Evolutionary conservation across 2,329 filamentous ascomycete species (phyloP).

Genomic region (Claviceps digitariae): DNA sequence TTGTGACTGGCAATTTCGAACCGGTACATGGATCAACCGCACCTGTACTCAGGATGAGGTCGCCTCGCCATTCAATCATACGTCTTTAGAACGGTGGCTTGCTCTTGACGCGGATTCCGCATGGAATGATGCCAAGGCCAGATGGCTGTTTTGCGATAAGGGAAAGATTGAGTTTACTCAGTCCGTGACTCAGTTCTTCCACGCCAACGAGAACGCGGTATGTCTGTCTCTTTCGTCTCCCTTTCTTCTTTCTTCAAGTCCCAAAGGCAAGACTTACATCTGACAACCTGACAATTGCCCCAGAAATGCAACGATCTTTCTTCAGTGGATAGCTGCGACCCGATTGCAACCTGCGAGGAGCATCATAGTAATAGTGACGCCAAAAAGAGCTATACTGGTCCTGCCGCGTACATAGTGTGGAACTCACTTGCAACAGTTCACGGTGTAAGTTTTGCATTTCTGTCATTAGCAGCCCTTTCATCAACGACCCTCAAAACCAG

Average conservation of each 20-base stretch:
- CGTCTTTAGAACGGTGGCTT: not conserved
- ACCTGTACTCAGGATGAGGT: not conserved
- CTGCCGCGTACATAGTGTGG: not conserved
- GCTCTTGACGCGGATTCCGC: not conserved
- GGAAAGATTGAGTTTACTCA: not conserved
- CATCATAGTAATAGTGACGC: not conserved
- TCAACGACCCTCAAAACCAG: not conserved
- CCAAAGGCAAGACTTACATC: not conserved
- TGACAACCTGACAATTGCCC: not conserved
- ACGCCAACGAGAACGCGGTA: not conserved
- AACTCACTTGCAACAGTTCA: not conserved
- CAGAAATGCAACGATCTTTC: not conserved
- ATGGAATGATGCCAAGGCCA: constrained; percentile 1
- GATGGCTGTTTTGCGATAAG: not conserved
- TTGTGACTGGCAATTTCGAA: not conserved
- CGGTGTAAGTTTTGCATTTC: not conserved
- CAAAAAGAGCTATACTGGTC: not conserved
- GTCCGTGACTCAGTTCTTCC: not conserved
- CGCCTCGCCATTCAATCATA: not conserved
- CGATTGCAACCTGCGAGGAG: not conserved
- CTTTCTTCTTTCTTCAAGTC: not conserved
- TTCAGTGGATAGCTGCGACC: not conserved
- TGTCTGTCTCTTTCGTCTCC: not conserved
- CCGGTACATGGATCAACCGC: not conserved
- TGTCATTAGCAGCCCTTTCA: not conserved